Conservation (phyloP, 768 basidiomycete species). For the Boletus rufocinnamomeus region DNA sequence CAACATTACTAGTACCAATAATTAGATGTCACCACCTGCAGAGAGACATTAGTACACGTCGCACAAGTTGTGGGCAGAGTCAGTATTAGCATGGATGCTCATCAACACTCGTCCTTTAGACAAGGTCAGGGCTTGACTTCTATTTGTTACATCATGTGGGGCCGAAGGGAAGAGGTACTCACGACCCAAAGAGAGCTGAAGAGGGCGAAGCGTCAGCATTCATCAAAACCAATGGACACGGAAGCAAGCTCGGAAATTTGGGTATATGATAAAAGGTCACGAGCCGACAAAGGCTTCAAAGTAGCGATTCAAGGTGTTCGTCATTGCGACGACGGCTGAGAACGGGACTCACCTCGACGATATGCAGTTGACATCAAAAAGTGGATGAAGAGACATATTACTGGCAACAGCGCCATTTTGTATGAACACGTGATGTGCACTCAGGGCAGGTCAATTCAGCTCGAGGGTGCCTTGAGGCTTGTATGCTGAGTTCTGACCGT, state of each 20-base stretch:
- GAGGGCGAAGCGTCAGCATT: conserved; percentile 17
- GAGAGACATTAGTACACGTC: conserved; percentile 19
- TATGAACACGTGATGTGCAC: conserved; percentile 33
- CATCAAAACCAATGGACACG: not conserved
- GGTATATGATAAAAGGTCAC: conserved; percentile 79
- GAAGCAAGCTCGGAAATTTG: conserved; percentile 79
- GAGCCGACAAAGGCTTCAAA: conserved; percentile 63
- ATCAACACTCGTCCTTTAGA: conserved; percentile 74
- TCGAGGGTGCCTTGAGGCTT: conserved; percentile 14
- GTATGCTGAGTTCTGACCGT: not conserved
- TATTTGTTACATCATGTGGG: conserved; percentile 67
- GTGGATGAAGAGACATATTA: conserved; percentile 2
- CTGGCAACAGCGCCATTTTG: conserved; percentile 16
- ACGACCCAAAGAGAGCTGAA: conserved; percentile 26
- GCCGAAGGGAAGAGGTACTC: conserved; percentile 31
- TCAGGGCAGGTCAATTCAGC: conserved; percentile 38
- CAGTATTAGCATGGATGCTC: conserved; percentile 94
- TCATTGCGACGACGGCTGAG: conserved; percentile 43
- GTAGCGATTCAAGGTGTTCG: conserved; percentile 85
- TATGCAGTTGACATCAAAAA: not conserved
- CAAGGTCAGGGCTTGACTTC: conserved; percentile 90
- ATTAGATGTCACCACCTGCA: conserved; percentile 4
- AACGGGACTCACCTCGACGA: conserved; percentile 36
- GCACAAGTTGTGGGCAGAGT: conserved; percentile 19
- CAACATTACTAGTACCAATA: not conserved